Conservation (phyloP, 352 stramenopile species). For the Phytopythium aichiense region DNA sequence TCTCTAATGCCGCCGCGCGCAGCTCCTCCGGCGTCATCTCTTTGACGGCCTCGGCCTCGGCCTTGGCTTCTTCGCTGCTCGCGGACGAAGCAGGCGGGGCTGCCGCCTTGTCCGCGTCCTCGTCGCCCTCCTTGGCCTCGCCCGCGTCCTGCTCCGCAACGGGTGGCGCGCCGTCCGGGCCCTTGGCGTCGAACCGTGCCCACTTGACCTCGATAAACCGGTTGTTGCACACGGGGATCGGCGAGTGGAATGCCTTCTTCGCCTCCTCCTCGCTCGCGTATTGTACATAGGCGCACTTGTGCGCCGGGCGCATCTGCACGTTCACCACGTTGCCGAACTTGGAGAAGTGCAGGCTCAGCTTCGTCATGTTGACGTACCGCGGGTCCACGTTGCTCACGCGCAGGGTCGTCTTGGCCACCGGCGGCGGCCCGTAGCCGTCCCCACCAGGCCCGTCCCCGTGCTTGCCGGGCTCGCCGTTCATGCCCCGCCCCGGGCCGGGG, state of each 20-base stretch:
- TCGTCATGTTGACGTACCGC: constrained; percentile 89
- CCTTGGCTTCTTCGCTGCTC: constrained; percentile 10
- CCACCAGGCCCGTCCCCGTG: background rate
- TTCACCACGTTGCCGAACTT: constrained; percentile 89
- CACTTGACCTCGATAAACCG: constrained; percentile 88
- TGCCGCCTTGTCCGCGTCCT: constrained; percentile 12
- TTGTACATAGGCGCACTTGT: constrained; percentile 83
- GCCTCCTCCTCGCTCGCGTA: constrained; percentile 80
- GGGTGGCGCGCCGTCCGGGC: constrained; percentile 43
- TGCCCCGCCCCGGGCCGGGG: constrained; percentile 28
- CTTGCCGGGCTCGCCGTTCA: constrained; percentile 28
- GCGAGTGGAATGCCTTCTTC: constrained; percentile 84
- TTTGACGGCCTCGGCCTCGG: constrained; percentile 32
- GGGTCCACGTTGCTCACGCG: constrained; percentile 82
- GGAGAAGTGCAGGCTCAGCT: constrained; percentile 82
- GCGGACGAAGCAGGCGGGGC: constrained; percentile 8
- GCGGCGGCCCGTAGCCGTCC: constrained; percentile 1
- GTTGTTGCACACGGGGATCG: constrained; percentile 87
- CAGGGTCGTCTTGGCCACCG: constrained; percentile 63
- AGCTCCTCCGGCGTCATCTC: constrained; percentile 75
- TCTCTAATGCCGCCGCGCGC: constrained; percentile 66
- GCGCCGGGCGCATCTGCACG: constrained; percentile 80
- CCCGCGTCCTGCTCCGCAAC: constrained; percentile 28
- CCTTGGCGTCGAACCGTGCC: constrained; percentile 77
- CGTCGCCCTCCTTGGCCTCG: constrained; percentile 26